Evolutionary conservation across 306 rosid genomes (phyloP).

Genomic region (Quillaja saponaria): DNA sequence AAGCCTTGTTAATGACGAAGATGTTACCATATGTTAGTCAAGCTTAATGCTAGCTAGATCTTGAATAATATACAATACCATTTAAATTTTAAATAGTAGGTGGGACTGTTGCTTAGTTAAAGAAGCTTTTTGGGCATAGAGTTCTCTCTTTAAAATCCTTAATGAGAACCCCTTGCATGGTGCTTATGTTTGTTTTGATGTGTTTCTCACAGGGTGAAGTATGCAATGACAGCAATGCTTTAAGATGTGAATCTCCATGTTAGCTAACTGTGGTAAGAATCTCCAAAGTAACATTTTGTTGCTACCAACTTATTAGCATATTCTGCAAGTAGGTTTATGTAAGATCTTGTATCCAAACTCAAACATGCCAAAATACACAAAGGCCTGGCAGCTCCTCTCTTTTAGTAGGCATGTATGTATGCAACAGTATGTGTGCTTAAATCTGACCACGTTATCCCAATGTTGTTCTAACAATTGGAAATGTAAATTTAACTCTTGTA

Average conservation of each 20-base stretch:
- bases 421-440: no score
- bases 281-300: neutral
- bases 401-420: no score
- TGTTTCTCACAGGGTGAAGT: constrained; percentile 54
- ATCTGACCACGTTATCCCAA: no score
- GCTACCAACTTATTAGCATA: no score
- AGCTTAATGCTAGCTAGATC: constrained; percentile 14
- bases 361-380: no score
- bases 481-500: no score
- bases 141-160: constrained; percentile 15
- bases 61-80: constrained; percentile 24
- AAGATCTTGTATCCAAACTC: no score
- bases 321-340: no score
- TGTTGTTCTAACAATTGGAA: no score
- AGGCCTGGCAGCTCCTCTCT: no score
- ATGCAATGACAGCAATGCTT: constrained; percentile 62
- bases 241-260: constrained; percentile 47
- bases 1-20: neutral
- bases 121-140: neutral
- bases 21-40: constrained; percentile 10
- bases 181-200: constrained; percentile 12
- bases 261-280: constrained; percentile 8
- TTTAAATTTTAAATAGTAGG: constrained; percentile 6
- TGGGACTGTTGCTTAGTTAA: neutral
- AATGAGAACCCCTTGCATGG: constrained; percentile 5